Base-by-base conservation (phyloP, 306 rosid species). In the Castanospermum australe region DNA sequence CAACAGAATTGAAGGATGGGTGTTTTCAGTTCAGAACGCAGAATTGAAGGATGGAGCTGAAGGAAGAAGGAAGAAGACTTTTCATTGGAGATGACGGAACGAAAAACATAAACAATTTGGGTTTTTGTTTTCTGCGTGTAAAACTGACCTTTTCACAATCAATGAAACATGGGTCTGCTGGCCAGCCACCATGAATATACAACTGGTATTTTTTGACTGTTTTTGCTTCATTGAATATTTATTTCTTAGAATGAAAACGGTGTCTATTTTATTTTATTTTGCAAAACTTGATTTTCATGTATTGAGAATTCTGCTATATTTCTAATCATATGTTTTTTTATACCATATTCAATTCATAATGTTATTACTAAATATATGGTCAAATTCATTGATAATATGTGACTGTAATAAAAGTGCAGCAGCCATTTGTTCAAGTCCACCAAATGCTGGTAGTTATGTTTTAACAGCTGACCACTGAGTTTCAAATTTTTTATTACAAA, bases 141-240 rank as follows among this genome's bases (percentile, higher is more conserved):
- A 36, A 9, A 73, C 47, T 57, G 69, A 50, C 21, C 35, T 69
- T 67, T 64, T 54, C 74, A 62, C 39, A 68, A 55, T 54, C 24
- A 70, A 71, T 41, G 5, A 45, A 57, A 21, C 14, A 70, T 67
- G 71, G 82, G 63, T 12, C 35, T 11, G 86, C 80, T 64, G 13
- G 74, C 38, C 25, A 25, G 4, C 36, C 45, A 41, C 36, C 45
- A 41, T 51, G 39, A 41, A 59, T 36, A 33, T 61, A 78, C 84
- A 68, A 78, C 35, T 41, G 76, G 69, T 78, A 52, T 79, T 71
- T 69, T 77, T 89, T 89, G 90, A 87, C 89, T 67, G 33, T 0
- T 24, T 59, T 54, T 57, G 41, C 25, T 44, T 70, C 50, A 6
- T 42, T 14, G 18, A 39, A 14, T 42, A 1, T 5, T 36, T 5